Evolutionary conservation across 352 stramenopile species (phyloP).

Genomic region (Thalassiosira mediterranea): DNA sequence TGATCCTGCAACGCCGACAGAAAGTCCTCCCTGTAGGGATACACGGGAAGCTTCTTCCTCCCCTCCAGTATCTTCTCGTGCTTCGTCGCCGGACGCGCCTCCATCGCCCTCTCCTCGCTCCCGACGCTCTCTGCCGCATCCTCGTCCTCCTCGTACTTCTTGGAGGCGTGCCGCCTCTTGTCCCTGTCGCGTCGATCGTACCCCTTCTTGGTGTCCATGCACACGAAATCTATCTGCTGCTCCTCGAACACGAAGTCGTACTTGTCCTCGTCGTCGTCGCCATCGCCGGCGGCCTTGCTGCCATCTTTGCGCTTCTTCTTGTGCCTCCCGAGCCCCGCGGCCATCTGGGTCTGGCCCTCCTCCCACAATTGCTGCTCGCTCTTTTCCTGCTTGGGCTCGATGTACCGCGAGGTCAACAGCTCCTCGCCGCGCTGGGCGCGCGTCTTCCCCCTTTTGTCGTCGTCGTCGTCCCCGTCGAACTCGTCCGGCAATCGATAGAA

Average conservation of each 20-base stretch:
- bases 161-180: slow-evolving; percentile 18
- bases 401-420: slow-evolving; percentile 93
- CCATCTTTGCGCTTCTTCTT: slow-evolving; percentile 86
- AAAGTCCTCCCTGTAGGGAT: slow-evolving; percentile 96
- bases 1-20: slow-evolving; percentile 96
- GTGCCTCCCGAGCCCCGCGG: slow-evolving; percentile 73
- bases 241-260: slow-evolving; percentile 98
- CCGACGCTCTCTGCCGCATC: slow-evolving; percentile 23
- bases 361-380: slow-evolving; percentile 99
- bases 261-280: slow-evolving; percentile 83
- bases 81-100: slow-evolving; percentile 64
- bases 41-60: slow-evolving; percentile 96
- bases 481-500: slow-evolving; percentile 95
- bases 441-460: slow-evolving; percentile 89
- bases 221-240: slow-evolving; percentile 97
- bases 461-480: slow-evolving; percentile 93
- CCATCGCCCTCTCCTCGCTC: slow-evolving; percentile 31
- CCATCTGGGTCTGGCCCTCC: slow-evolving; percentile 93
- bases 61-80: slow-evolving; percentile 95
- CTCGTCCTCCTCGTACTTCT: slow-evolving; percentile 37
- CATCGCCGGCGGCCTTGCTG: slow-evolving; percentile 19
- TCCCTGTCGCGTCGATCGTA: slow-evolving; percentile 75
- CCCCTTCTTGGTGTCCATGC: slow-evolving; percentile 75
- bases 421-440: slow-evolving; percentile 90
- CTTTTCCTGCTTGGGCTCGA: slow-evolving; percentile 91